Percentiles rank a stretch among this genome's conserved stretches.
Evolutionary conservation across 2,329 filamentous ascomycete genomes (phyloP).

Genomic region (Calonectria pauciramosa): DNA sequence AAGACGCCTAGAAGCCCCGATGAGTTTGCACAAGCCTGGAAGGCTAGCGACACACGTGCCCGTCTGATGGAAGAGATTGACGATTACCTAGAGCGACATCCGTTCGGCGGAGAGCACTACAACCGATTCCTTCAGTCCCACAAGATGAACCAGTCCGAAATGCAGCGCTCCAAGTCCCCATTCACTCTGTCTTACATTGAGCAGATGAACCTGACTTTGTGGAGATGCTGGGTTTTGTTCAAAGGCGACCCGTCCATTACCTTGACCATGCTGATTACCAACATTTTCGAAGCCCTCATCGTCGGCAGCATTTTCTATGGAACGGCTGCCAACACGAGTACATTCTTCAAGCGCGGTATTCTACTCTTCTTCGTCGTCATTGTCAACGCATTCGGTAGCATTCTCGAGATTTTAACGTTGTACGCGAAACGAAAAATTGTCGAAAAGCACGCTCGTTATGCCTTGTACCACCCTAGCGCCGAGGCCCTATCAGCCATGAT

Average conservation of each 20-base stretch:
- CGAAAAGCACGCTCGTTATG: slow-evolving; percentile 51
- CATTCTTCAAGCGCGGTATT: slow-evolving; percentile 27
- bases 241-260: slow-evolving; percentile 31
- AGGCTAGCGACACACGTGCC: slow-evolving; percentile 37
- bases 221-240: slow-evolving; percentile 30
- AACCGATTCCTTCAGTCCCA: slow-evolving; percentile 35
- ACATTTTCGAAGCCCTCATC: slow-evolving; percentile 34
- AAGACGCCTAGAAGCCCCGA: slow-evolving; percentile 51
- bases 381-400: slow-evolving; percentile 36
- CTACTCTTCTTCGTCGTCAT: slow-evolving; percentile 38
- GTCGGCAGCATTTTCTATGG: slow-evolving; percentile 39
- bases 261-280: slow-evolving; percentile 36
- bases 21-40: slow-evolving; percentile 52
- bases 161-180: slow-evolving; percentile 29
- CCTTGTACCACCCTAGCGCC: slow-evolving; percentile 48
- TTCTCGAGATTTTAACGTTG: slow-evolving; percentile 38
- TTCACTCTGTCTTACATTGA: slow-evolving; percentile 34
- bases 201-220: slow-evolving; percentile 28
- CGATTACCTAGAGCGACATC: slow-evolving; percentile 42
- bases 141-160: slow-evolving; percentile 33
- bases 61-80: slow-evolving; percentile 48
- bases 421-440: slow-evolving; percentile 47
- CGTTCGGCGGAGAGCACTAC: slow-evolving; percentile 40
- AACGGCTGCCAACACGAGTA: slow-evolving; percentile 17
- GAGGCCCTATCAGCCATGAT: slow-evolving; percentile 38